A percentile compares a stretch with the other conserved stretches of the same genome.
phyloP scores from a whole-genome alignment of 2,329 filamentous ascomycete genomes.

The Aspergillus hortae region DNA sequence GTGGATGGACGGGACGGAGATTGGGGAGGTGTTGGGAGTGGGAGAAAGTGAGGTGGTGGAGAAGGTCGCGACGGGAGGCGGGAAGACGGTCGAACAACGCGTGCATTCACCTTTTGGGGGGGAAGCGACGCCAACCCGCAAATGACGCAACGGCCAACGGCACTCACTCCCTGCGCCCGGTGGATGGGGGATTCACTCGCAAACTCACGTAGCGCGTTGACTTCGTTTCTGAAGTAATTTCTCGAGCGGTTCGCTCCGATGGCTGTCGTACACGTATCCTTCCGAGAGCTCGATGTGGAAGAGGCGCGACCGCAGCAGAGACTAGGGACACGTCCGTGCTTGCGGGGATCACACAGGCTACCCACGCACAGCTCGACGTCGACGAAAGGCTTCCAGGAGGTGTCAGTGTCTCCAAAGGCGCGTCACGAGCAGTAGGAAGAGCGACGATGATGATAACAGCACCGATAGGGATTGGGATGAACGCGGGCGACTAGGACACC shows the following conservation, averaged over 20 bases:
- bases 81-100: slow-evolving; percentile 26
- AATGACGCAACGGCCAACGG: slow-evolving; percentile 21
- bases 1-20: slow-evolving; percentile 18
- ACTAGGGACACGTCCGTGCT: neutral
- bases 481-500: neutral
- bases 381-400: no score
- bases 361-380: neutral
- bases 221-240: no score
- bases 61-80: slow-evolving; percentile 27
- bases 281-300: neutral
- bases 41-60: slow-evolving; percentile 24
- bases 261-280: no score
- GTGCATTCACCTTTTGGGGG: slow-evolving; percentile 16
- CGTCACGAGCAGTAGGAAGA: neutral
- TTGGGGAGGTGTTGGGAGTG: slow-evolving; percentile 25
- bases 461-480: neutral
- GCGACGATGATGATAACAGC: neutral
- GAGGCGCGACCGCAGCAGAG: slow-evolving; percentile 3
- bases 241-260: no score
- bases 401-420: no score
- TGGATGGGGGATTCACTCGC: neutral
- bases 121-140: slow-evolving; percentile 15
- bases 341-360: neutral
- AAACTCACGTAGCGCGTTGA: neutral
- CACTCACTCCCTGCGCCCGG: slow-evolving; percentile 7